Evolutionary conservation across 2,329 filamentous ascomycete genomes (phyloP).

Genomic region (Emmonsia crescens): DNA sequence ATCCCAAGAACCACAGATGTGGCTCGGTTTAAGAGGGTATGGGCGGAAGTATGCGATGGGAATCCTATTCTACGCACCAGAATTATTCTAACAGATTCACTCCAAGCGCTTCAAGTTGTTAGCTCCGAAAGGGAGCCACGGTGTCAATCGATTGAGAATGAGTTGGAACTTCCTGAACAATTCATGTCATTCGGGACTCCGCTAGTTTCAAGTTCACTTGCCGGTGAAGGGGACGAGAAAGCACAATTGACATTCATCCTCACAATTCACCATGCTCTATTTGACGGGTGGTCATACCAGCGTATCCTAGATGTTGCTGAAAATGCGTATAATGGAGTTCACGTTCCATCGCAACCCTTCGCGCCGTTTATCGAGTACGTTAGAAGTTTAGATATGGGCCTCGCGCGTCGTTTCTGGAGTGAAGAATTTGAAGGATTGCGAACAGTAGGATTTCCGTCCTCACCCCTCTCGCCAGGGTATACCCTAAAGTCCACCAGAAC

Average conservation of each 20-base stretch:
- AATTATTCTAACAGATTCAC: slow-evolving; percentile 19
- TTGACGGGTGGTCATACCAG: slow-evolving; percentile 28
- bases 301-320: slow-evolving; percentile 12
- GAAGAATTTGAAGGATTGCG: slow-evolving; percentile 8
- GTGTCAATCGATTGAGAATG: slow-evolving; percentile 9
- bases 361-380: slow-evolving; percentile 15
- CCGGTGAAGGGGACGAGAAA: background rate
- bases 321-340: slow-evolving; percentile 7
- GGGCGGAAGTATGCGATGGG: slow-evolving; percentile 25
- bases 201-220: slow-evolving; percentile 10
- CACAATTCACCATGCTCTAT: slow-evolving; percentile 35
- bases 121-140: slow-evolving; percentile 16
- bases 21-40: slow-evolving; percentile 28
- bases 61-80: slow-evolving; percentile 34
- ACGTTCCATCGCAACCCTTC: slow-evolving; percentile 11
- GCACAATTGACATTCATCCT: slow-evolving; percentile 21
- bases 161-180: slow-evolving; percentile 7
- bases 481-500: background rate
- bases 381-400: slow-evolving; percentile 3
- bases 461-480: background rate
- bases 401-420: slow-evolving; percentile 31
- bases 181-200: slow-evolving; percentile 9
- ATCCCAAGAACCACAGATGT: slow-evolving; percentile 24
- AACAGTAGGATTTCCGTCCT: slow-evolving; percentile 8
- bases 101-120: slow-evolving; percentile 22